Percentiles rank a stretch among this genome's conserved stretches.
These are phyloP conservation scores for Pythium plurisporium DNA, from an alignment of 352 stramenopile species.

Conservation along the genomic window DNA sequence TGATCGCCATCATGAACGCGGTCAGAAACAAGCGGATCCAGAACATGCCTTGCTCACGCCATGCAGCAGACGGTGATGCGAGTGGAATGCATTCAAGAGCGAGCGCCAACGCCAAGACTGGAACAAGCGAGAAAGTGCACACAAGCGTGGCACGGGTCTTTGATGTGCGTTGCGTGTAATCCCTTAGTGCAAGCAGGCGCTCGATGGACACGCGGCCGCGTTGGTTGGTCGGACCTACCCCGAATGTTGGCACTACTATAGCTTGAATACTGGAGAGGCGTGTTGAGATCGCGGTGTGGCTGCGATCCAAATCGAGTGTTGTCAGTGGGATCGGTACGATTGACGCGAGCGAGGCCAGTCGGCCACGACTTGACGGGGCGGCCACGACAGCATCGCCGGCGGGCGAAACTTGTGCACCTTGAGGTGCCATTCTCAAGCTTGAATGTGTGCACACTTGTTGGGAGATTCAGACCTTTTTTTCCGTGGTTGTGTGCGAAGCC, in stretches of 20 bases:
- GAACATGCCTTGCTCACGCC: background rate
- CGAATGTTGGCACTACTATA: background rate
- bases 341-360: no score
- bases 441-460: no score
- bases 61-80: background rate
- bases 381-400: background rate
- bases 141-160: background rate
- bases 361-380: background rate
- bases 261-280: background rate
- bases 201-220: constrained; percentile 3
- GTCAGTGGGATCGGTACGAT: no score
- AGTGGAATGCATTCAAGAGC: background rate
- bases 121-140: background rate
- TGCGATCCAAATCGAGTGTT: no score
- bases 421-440: no score
- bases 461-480: no score
- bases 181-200: constrained; percentile 2
- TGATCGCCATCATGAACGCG: background rate
- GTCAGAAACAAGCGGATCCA: background rate
- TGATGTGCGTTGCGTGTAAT: background rate
- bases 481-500: no score
- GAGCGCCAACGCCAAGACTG: background rate
- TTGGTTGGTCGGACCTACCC: background rate
- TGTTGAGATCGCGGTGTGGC: no score
- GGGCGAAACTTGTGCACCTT: background rate